Conservation (phyloP, 768 basidiomycete genomes). For the Boletus huronensis region DNA sequence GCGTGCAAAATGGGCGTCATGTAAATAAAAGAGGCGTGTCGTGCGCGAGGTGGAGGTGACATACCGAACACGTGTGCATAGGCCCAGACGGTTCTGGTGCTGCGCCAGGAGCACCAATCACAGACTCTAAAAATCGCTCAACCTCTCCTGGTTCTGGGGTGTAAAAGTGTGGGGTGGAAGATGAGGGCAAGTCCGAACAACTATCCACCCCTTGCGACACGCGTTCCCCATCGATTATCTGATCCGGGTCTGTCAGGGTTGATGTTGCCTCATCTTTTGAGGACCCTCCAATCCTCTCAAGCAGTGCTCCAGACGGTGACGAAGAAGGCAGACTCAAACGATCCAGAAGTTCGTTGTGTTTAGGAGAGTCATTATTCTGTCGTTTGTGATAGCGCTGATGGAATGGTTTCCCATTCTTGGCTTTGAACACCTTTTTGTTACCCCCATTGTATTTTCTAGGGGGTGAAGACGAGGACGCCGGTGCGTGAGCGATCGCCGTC, state of each 20-base stretch:
- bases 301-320: slow-evolving; percentile 9
- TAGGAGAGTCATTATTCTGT: slow-evolving; percentile 1
- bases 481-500: slow-evolving; percentile 1
- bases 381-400: not conserved
- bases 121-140: slow-evolving; percentile 25
- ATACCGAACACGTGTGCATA: slow-evolving; percentile 17
- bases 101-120: slow-evolving; percentile 12
- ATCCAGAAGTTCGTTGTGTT: slow-evolving; percentile 5
- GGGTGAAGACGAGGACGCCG: not conserved
- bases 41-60: slow-evolving; percentile 7
- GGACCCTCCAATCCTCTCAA: slow-evolving; percentile 21
- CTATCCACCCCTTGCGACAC: not conserved
- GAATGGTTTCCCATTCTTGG: slow-evolving; percentile 7
- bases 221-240: slow-evolving; percentile 7
- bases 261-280: not conserved
- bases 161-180: slow-evolving; percentile 8
- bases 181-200: not conserved
- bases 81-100: not conserved
- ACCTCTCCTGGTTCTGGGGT: slow-evolving; percentile 25
- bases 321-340: slow-evolving; percentile 15
- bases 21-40: slow-evolving; percentile 5
- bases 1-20: not conserved
- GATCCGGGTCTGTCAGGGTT: slow-evolving; percentile 1
- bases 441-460: slow-evolving; percentile 1
- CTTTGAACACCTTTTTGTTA: not conserved